phyloP scores from a whole-genome alignment of 805 yeast species.

The Starmerella kuoi region DNA sequence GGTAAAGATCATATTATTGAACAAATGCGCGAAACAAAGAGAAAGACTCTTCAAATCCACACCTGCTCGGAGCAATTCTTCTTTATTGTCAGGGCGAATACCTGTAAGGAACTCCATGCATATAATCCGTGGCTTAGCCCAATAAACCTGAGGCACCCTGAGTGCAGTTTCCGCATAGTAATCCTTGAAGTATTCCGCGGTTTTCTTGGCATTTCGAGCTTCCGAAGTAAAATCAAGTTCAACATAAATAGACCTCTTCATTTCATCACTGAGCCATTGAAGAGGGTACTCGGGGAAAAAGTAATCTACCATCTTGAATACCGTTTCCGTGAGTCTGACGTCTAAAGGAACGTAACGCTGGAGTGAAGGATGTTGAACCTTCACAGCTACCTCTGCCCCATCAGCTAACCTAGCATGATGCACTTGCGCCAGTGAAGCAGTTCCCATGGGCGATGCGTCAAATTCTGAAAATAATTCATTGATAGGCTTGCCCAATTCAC shows the following conservation, averaged over 20 bases:
- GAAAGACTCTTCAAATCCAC: conserved; percentile 73
- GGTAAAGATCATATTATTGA: conserved; percentile 89
- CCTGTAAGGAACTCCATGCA: conserved; percentile 85
- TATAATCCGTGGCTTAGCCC: conserved; percentile 57
- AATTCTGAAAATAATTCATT: conserved; percentile 57
- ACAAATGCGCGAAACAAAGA: conserved; percentile 74
- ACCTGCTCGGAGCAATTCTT: conserved; percentile 46
- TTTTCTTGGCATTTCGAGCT: conserved; percentile 65
- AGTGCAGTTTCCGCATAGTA: conserved; percentile 56
- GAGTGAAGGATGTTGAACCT: conserved; percentile 84
- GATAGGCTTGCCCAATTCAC: conserved; percentile 51
- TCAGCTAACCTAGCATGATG: conserved; percentile 55
- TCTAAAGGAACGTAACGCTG: conserved; percentile 85
- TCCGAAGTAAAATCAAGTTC: conserved; percentile 83
- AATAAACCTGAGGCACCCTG: conserved; percentile 58
- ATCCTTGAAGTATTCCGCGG: conserved; percentile 52
- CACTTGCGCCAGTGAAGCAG: conserved; percentile 93
- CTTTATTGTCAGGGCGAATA: conserved; percentile 64
- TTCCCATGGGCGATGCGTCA: conserved; percentile 71
- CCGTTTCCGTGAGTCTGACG: conserved; percentile 60
- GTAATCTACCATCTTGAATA: conserved; percentile 58
- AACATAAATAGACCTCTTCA: conserved; percentile 73
- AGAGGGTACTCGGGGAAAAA: conserved; percentile 90
- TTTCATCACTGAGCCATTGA: conserved; percentile 90
- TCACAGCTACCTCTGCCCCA: conserved; percentile 77